Evolutionary conservation across 768 basidiomycete species (phyloP), one percentile per base, ranked within the genome.

Genomic region (Mycena latifolia): DNA sequence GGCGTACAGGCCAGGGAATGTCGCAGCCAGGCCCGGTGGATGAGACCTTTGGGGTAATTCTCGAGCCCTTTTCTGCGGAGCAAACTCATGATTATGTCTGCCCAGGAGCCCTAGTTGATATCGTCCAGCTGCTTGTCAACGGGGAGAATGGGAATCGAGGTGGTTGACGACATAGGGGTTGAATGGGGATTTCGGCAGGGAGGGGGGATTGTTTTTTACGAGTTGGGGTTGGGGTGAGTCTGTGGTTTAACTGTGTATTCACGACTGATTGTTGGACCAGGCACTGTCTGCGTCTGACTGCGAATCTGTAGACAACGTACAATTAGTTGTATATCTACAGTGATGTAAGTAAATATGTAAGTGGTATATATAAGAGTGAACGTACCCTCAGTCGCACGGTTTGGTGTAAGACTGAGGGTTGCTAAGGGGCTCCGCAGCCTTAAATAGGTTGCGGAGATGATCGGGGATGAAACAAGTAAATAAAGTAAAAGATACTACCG

Each of bases 231-330:
- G 25, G 46, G 51, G 60, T 39, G 29, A 55, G 55, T 43, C 41
- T 41, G 35, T 25, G 8, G 33, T 2, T 15, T n/a, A n/a, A 7
- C 10, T 17, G 14, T 20, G 33, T 8, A 24, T 28, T 22, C 41
- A n/a, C 18, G 43, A 52, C 51, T 35, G 31, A 52, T 52, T 52
- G 7, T 53, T 20, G 50, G 50, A 61, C 50, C 35, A 53, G 50
- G 33, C 50, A 53, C 60, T 11, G 25, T 25, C 2, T 27, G 55
- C 55, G 55, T 61, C 60, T 61, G 60, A 61, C 60, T 61, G 60
- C 50, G 60, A 61, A 51, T 31, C 50, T 51, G 50, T 51, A 51
- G 50, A 51, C 50, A 27, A 51, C 50, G 50, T 22, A 48, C 25
- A 48, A n/a, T 48, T 3, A 48, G 46, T 48, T n/a, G 46, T 4